Evolutionary conservation across 2,329 filamentous ascomycete genomes (phyloP).

Genomic region (Fusarium vanettenii): DNA sequence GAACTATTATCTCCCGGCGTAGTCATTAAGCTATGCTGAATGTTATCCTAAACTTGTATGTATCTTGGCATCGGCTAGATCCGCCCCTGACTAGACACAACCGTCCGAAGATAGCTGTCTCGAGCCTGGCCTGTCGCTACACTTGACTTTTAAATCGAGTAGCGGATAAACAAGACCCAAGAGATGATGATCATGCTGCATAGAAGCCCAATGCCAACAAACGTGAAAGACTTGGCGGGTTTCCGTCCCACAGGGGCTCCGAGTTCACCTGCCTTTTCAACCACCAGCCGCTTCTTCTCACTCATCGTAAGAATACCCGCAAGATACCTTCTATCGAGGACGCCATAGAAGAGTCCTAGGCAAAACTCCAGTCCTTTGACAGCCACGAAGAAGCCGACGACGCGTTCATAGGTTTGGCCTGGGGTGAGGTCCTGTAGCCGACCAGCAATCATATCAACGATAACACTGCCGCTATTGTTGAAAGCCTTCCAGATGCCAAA

Average conservation of each 20-base stretch:
- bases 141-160: neutral
- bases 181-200: neutral
- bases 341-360: slow-evolving; percentile 40
- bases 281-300: neutral
- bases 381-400: slow-evolving; percentile 41
- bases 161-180: neutral
- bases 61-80: too few species aligned
- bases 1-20: too few species aligned
- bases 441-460: slow-evolving; percentile 45
- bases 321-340: slow-evolving; percentile 15
- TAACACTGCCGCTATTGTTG: slow-evolving; percentile 43
- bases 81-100: too few species aligned
- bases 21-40: too few species aligned
- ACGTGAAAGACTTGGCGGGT: neutral
- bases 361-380: slow-evolving; percentile 44
- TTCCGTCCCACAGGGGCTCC: neutral
- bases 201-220: neutral
- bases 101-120: too few species aligned
- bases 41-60: too few species aligned
- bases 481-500: slow-evolving; percentile 45
- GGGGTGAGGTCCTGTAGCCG: slow-evolving; percentile 42
- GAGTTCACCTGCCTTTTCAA: neutral
- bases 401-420: slow-evolving; percentile 39
- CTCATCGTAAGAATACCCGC: neutral
- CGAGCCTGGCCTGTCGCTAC: too few species aligned